Evolutionary conservation across 345 rosid genomes (phyloP).

Genomic region (Aquilaria malaccensis): DNA sequence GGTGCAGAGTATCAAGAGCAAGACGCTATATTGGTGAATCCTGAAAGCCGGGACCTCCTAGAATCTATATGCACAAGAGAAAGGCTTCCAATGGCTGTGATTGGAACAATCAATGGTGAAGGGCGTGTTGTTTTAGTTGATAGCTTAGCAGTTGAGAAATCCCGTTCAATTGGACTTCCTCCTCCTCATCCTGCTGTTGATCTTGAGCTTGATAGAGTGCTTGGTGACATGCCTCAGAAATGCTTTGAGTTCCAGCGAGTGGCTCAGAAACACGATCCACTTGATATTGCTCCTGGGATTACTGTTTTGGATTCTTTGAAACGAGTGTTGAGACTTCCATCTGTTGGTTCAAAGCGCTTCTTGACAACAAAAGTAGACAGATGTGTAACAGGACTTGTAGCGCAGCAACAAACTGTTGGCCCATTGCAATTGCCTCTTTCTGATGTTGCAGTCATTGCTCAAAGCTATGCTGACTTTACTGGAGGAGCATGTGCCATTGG

Average conservation of each 20-base stretch:
- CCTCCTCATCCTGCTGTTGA: constrained; percentile 84
- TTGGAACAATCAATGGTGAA: constrained; percentile 71
- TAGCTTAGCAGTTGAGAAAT: constrained; percentile 46
- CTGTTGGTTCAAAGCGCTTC: constrained; percentile 79
- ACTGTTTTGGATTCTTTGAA: constrained; percentile 77
- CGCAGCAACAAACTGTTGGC: constrained; percentile 98
- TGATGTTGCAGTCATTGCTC: constrained; percentile 95
- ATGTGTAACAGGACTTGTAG: constrained; percentile 94
- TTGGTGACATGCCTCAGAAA: constrained; percentile 94
- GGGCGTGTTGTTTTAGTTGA: constrained; percentile 77
- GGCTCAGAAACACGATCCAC: constrained; percentile 49
- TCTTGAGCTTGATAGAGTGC: constrained; percentile 89
- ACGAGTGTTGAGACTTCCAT: constrained; percentile 79
- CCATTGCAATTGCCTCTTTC: constrained; percentile 88
- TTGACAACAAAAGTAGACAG: constrained; percentile 91
- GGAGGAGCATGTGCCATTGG: constrained; percentile 96
- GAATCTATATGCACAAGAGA: constrained; percentile 82
- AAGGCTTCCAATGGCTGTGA: constrained; percentile 88
- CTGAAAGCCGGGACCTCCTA: constrained; percentile 61
- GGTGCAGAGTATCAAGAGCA: constrained; percentile 99
- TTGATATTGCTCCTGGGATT: constrained; percentile 82
- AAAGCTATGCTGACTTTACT: constrained; percentile 61
- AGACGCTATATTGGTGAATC: constrained; percentile 89
- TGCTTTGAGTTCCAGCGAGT: constrained; percentile 61
- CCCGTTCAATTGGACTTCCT: constrained; percentile 49